Conservation (phyloP, 768 basidiomycete genomes). For the Crassisporium funariophilum region DNA sequence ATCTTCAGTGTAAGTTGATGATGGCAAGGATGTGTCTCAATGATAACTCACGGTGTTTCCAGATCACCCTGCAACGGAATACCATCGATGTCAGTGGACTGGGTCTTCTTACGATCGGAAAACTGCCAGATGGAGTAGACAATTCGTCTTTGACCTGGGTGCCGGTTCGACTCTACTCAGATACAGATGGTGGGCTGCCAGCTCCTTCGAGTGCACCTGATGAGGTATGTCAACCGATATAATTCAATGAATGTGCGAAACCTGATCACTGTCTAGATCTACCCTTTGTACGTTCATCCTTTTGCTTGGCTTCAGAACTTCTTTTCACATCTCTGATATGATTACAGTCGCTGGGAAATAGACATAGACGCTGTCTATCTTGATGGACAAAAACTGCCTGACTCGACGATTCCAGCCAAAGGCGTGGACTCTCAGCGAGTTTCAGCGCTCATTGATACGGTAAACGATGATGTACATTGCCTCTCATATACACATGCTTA, state of each 20-base stretch:
- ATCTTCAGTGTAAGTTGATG: conserved; percentile 47
- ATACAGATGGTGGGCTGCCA: conserved; percentile 54
- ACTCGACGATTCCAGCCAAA: conserved; percentile 48
- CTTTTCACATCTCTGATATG: not conserved
- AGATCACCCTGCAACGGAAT: conserved; percentile 59
- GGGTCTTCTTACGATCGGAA: conserved; percentile 65
- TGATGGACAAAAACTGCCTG: conserved; percentile 54
- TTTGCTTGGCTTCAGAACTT: not conserved
- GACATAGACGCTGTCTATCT: conserved; percentile 66
- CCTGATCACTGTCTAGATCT: conserved; percentile 24
- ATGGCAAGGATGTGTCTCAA: too few species aligned
- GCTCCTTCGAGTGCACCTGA: conserved; percentile 57
- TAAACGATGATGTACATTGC: conserved; percentile 25
- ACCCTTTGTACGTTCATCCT: conserved; percentile 35
- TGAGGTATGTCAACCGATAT: conserved; percentile 46
- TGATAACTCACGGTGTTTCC: too few species aligned
- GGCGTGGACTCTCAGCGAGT: conserved; percentile 37
- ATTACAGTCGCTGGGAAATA: conserved; percentile 68
- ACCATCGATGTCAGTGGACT: conserved; percentile 58
- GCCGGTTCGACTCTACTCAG: conserved; percentile 57
- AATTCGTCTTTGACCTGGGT: conserved; percentile 69
- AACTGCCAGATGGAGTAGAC: conserved; percentile 55
- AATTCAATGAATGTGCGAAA: not conserved
- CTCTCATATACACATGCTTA: not conserved
- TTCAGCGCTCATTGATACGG: conserved; percentile 70